Evolutionary conservation across 805 yeast genomes (phyloP).

Genomic region (Dipodascus albidus): DNA sequence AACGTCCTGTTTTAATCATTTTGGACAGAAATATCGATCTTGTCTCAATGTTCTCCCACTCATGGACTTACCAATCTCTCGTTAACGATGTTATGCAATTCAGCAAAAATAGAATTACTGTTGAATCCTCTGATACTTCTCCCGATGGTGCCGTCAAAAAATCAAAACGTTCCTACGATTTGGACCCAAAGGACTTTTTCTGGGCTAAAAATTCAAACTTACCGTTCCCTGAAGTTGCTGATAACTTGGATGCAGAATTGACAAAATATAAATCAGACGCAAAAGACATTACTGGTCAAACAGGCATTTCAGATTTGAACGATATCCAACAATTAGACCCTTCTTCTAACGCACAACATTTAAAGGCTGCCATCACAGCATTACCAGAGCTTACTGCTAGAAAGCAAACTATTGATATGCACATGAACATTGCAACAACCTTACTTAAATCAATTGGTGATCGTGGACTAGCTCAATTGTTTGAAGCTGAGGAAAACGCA

Average conservation of each 20-base stretch:
- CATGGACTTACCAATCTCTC: constrained; percentile 96
- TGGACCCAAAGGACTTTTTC: constrained; percentile 88
- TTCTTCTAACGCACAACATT: constrained; percentile 26
- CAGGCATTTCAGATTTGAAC: constrained; percentile 59
- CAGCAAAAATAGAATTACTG: constrained; percentile 68
- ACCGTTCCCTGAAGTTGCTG: constrained; percentile 99
- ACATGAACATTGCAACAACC: constrained; percentile 87
- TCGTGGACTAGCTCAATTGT: constrained; percentile 80
- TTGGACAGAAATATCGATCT: constrained; percentile 85
- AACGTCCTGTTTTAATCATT: constrained; percentile 66
- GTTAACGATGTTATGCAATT: constrained; percentile 84
- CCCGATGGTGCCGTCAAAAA: constrained; percentile 22
- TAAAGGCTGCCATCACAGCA: constrained; percentile 69
- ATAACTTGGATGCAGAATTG: constrained; percentile 79
- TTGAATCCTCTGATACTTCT: constrained; percentile 31
- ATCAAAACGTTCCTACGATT: constrained; percentile 56
- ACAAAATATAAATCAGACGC: constrained; percentile 79
- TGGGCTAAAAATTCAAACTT: constrained; percentile 76
- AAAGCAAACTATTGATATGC: constrained; percentile 84
- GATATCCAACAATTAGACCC: constrained; percentile 48
- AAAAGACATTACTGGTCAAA: constrained; percentile 65
- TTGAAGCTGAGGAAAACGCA: constrained; percentile 85
- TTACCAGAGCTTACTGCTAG: constrained; percentile 87
- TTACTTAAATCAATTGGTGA: constrained; percentile 73
- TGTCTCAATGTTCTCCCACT: constrained; percentile 89